Conservation (phyloP, 768 basidiomycete genomes). For the Russula foetens region DNA sequence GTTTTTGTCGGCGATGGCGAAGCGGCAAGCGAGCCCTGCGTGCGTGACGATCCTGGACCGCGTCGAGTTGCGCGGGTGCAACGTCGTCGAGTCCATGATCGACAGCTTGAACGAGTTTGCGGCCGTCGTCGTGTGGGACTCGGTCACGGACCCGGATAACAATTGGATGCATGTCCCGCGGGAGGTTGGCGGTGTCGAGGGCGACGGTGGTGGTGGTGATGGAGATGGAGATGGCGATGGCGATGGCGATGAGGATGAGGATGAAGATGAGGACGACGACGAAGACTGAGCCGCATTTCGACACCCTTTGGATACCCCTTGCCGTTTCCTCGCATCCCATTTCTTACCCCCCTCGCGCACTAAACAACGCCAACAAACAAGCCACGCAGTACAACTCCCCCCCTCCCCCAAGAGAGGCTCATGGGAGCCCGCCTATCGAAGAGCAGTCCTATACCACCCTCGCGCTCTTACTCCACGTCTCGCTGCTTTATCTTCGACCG, state of each 20-base stretch:
- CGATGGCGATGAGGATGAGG: background rate
- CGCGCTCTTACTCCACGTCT: no score
- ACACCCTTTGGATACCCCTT: no score
- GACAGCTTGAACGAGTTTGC: slow-evolving; percentile 7
- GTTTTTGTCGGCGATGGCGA: background rate
- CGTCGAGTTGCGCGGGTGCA: slow-evolving; percentile 12
- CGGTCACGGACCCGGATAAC: slow-evolving; percentile 9
- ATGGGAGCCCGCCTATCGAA: no score
- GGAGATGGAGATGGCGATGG: background rate
- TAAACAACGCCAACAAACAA: no score
- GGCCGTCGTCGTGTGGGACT: slow-evolving; percentile 15
- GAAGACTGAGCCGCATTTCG: background rate
- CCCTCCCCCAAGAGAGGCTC: no score
- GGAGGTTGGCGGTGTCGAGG: slow-evolving; percentile 3
- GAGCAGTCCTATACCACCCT: no score
- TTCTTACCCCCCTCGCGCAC: no score
- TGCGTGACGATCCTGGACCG: slow-evolving; percentile 15
- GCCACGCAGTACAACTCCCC: no score
- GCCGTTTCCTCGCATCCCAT: no score
- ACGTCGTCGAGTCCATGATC: slow-evolving; percentile 5
- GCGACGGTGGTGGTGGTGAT: background rate
- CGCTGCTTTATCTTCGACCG: no score
- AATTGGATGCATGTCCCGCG: slow-evolving; percentile 12
- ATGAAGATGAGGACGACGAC: background rate
- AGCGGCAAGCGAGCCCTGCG: slow-evolving; percentile 7